Conservation (phyloP, 2,329 filamentous ascomycete genomes). For the Sporothrix inflata region DNA sequence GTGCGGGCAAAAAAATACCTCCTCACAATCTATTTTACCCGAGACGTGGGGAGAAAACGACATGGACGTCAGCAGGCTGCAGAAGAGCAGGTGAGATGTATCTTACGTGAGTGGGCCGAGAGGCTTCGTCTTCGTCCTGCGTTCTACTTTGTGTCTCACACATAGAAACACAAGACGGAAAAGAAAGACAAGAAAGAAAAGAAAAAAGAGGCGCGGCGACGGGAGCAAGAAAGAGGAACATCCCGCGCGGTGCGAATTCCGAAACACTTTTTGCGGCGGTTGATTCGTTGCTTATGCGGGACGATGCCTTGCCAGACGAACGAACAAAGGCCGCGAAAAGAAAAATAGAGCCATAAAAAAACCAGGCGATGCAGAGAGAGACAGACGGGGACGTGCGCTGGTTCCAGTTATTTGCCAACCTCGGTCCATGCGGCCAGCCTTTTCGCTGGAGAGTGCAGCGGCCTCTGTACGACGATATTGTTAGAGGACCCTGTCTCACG, state of each 20-base stretch:
- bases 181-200: neutral
- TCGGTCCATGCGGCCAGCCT: neutral
- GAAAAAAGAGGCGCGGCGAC: neutral
- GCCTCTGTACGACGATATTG: neutral
- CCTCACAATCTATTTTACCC: neutral
- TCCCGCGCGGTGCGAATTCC: neutral
- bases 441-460: neutral
- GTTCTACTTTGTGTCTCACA: neutral
- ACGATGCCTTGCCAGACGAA: neutral
- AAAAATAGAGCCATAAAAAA: neutral
- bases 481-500: neutral
- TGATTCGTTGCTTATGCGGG: slow-evolving; percentile 12
- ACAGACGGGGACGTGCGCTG: slow-evolving; percentile 11
- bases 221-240: neutral
- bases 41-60: neutral
- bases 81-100: too few species aligned
- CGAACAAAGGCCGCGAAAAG: neutral
- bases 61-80: neutral
- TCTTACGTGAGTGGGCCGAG: too few species aligned
- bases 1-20: neutral
- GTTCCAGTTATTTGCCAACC: slow-evolving; percentile 6
- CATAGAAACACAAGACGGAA: neutral
- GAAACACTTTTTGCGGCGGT: slow-evolving; percentile 13
- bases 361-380: neutral
- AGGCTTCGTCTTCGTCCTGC: neutral